Evolutionary conservation across 2,329 filamentous ascomycete species (phyloP).

Genomic region (Alternaria triticina): DNA sequence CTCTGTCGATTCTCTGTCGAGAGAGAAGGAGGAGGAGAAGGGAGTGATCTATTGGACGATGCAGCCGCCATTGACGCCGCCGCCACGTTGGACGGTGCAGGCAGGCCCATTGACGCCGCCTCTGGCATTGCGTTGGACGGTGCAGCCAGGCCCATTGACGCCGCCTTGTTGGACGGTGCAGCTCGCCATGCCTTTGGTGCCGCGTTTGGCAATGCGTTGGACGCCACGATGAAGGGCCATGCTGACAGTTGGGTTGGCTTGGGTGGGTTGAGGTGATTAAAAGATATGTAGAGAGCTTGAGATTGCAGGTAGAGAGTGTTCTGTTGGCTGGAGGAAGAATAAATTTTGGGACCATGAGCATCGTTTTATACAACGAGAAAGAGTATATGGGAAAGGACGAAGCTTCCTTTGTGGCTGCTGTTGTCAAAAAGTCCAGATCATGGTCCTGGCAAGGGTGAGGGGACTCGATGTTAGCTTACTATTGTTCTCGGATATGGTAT

Average conservation of each 20-base stretch:
- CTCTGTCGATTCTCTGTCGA: not conserved
- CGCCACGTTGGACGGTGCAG: not conserved
- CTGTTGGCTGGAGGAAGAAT: conserved; percentile 12
- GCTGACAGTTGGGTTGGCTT: conserved; percentile 15
- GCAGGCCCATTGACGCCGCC: not conserved
- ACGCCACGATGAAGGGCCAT: conserved; percentile 12
- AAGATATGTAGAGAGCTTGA: conserved; percentile 15
- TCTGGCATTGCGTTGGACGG: not conserved
- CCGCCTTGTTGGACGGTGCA: not conserved
- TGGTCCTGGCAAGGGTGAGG: not conserved
- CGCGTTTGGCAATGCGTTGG: not conserved
- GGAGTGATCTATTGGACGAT: not conserved
- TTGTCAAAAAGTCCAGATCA: not conserved
- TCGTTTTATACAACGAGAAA: conserved; percentile 20
- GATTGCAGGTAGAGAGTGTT: conserved; percentile 21
- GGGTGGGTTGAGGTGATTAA: conserved; percentile 13
- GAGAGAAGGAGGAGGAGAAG: not conserved
- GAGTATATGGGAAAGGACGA: not conserved
- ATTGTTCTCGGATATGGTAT: not conserved
- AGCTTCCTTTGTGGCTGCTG: not conserved
- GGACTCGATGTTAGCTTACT: not conserved
- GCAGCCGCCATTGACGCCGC: not conserved
- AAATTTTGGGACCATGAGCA: not conserved
- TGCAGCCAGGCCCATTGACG: not conserved
- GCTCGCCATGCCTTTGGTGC: not conserved